These are phyloP conservation scores for Taiwanofungus camphoratus DNA, from an alignment of 1,284 basidiomycete species.

Conservation along the genomic window DNA sequence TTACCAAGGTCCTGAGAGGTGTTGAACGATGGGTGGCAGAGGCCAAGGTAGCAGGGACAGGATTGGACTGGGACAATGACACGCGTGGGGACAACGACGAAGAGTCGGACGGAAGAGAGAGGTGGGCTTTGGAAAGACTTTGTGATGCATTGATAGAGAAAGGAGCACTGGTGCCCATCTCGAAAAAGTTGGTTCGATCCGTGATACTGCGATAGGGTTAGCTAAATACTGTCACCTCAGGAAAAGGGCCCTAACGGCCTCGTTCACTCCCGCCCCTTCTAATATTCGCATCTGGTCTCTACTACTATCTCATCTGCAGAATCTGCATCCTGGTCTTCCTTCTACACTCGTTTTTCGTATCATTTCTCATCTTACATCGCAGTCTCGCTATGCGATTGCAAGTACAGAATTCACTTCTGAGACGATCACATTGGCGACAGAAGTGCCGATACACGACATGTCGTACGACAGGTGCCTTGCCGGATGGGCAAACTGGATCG, in stretches of 20 bases:
- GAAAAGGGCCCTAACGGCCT: slow-evolving; percentile 48
- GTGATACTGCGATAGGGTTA: slow-evolving; percentile 5
- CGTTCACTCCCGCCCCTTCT: slow-evolving; percentile 45
- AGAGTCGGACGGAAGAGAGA: slow-evolving; percentile 44
- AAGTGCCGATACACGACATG: slow-evolving; percentile 23
- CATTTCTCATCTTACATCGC: slow-evolving; percentile 34
- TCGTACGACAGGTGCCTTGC: slow-evolving; percentile 57
- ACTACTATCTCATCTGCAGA: slow-evolving; percentile 57
- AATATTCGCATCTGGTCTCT: slow-evolving; percentile 68
- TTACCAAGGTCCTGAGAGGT: slow-evolving; percentile 45
- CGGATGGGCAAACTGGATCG: slow-evolving; percentile 61
- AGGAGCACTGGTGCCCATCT: slow-evolving; percentile 70
- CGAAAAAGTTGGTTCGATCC: slow-evolving; percentile 58
- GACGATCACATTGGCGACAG: slow-evolving; percentile 10
- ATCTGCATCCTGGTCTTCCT: slow-evolving; percentile 50
- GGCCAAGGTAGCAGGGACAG: slow-evolving; percentile 21
- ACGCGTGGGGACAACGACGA: slow-evolving; percentile 26
- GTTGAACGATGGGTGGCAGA: slow-evolving; percentile 72
- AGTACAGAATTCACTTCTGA: slow-evolving; percentile 10
- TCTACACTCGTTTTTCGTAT: slow-evolving; percentile 47
- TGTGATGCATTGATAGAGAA: slow-evolving; percentile 57
- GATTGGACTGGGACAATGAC: slow-evolving; percentile 44
- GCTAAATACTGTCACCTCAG: slow-evolving; percentile 30
- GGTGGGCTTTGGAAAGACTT: slow-evolving; percentile 63
- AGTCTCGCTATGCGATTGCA: slow-evolving; percentile 11